These are phyloP conservation scores for Lactifluus rugatus DNA, from an alignment of 768 basidiomycete genomes.

Conservation along the genomic window DNA sequence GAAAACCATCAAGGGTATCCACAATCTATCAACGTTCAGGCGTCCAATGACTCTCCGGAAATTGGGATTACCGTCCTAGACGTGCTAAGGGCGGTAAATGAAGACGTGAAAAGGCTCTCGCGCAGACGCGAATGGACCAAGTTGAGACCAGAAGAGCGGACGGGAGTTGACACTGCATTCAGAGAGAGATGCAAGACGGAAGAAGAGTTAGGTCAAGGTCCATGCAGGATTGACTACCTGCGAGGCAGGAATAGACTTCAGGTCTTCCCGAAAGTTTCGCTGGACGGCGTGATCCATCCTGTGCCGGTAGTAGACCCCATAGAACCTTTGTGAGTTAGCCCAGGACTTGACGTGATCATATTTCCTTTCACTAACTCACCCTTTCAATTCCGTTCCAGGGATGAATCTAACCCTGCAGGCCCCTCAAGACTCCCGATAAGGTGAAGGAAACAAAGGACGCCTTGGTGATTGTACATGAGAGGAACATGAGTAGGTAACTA, in stretches of 20 bases:
- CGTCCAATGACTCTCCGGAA: not conserved
- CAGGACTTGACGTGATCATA: too few relatives aligned
- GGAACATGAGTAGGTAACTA: too few relatives aligned
- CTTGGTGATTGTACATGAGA: not conserved
- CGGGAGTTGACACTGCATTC: conserved; percentile 3
- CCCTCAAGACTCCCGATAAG: conserved; percentile 11
- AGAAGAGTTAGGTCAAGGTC: conserved; percentile 11
- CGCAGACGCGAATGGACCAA: conserved; percentile 12
- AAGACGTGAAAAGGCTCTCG: conserved; percentile 1
- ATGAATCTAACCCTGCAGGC: conserved; percentile 4
- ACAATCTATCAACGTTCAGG: not conserved
- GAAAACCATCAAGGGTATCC: conserved; percentile 13
- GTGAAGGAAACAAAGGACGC: not conserved
- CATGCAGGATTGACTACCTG: conserved; percentile 10
- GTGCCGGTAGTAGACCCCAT: not conserved
- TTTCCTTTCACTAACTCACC: not conserved
- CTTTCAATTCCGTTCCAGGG: not conserved
- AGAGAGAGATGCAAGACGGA: conserved; percentile 4
- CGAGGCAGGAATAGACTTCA: conserved; percentile 8
- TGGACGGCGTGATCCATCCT: conserved; percentile 3
- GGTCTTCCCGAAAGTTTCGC: conserved; percentile 7
- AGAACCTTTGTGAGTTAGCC: conserved; percentile 2
- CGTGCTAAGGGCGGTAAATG: conserved; percentile 2
- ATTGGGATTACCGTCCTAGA: conserved; percentile 8
- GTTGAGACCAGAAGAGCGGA: not conserved